Evolutionary conservation across 2,329 filamentous ascomycete species (phyloP).

Genomic region (Colletotrichum sp.): DNA sequence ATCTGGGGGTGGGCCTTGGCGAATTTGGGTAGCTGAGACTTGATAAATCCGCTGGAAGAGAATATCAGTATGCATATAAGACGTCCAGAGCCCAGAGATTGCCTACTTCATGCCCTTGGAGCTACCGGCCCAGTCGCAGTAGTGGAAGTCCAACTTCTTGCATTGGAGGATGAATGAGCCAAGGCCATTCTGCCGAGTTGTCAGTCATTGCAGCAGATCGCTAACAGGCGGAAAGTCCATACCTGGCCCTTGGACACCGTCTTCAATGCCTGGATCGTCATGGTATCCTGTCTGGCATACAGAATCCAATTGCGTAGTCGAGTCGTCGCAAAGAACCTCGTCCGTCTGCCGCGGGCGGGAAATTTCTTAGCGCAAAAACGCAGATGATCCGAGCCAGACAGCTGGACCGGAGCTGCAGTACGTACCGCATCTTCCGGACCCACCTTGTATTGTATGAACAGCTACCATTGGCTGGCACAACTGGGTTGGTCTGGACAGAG

Average conservation of each 20-base stretch:
- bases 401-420: neutral
- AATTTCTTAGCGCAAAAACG: conserved; percentile 21
- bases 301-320: conserved; percentile 1
- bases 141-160: conserved; percentile 94
- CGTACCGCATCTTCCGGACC: neutral
- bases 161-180: conserved; percentile 97
- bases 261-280: conserved; percentile 62
- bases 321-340: conserved; percentile 2
- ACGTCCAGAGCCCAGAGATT: neutral
- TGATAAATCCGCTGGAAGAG: conserved; percentile 75
- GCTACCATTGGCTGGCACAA: neutral
- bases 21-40: conserved; percentile 76
- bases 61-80: conserved; percentile 28
- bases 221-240: conserved; percentile 22
- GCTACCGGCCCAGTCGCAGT: conserved; percentile 95
- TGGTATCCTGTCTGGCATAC: conserved; percentile 29
- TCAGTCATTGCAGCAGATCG: neutral
- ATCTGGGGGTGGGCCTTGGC: conserved; percentile 83
- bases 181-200: conserved; percentile 78
- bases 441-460: neutral
- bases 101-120: conserved; percentile 91
- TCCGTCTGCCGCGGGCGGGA: neutral
- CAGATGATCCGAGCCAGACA: conserved; percentile 1
- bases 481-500: neutral
- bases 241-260: conserved; percentile 61